These are phyloP conservation scores for Ceratocystis huliohia DNA, from an alignment of 2,329 filamentous ascomycete species.

Conservation along the genomic window DNA sequence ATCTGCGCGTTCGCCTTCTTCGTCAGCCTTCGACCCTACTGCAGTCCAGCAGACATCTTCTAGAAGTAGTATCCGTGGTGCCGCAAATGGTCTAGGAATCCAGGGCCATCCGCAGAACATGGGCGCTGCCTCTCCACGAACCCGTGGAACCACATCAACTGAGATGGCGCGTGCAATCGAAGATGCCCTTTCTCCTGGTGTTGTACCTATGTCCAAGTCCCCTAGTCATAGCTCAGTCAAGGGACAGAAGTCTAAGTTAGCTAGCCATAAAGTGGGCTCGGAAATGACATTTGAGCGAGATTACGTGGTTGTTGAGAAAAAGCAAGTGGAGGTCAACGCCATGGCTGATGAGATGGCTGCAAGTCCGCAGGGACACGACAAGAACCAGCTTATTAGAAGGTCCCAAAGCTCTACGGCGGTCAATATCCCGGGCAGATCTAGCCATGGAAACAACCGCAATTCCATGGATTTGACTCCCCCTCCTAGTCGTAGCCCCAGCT, in stretches of 20 bases:
- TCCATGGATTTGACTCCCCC: slow-evolving; percentile 17
- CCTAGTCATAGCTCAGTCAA: not conserved
- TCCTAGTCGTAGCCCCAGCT: slow-evolving; percentile 45
- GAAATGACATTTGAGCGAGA: slow-evolving; percentile 86
- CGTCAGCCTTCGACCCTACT: slow-evolving; percentile 2
- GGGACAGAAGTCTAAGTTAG: slow-evolving; percentile 6
- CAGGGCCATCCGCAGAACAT: not conserved
- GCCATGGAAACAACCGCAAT: slow-evolving; percentile 37
- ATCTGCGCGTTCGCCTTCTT: slow-evolving; percentile 14
- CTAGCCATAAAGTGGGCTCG: slow-evolving; percentile 46
- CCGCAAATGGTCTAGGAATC: slow-evolving; percentile 12
- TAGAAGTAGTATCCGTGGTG: slow-evolving; percentile 16
- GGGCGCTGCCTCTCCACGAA: slow-evolving; percentile 1
- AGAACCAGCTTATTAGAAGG: slow-evolving; percentile 28
- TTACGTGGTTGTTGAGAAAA: slow-evolving; percentile 92
- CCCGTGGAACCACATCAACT: not conserved
- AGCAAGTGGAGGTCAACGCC: slow-evolving; percentile 89
- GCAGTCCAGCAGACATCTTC: slow-evolving; percentile 3
- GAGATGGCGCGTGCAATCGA: slow-evolving; percentile 17
- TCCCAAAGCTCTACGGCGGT: slow-evolving; percentile 41
- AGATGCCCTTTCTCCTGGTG: slow-evolving; percentile 11
- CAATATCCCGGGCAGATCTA: slow-evolving; percentile 56
- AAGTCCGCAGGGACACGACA: slow-evolving; percentile 50
- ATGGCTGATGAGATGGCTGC: slow-evolving; percentile 90
- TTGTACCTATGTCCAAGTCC: not conserved